phyloP scores from a whole-genome alignment of 805 yeast genomes.

The Pichia nanzhaoensis region DNA sequence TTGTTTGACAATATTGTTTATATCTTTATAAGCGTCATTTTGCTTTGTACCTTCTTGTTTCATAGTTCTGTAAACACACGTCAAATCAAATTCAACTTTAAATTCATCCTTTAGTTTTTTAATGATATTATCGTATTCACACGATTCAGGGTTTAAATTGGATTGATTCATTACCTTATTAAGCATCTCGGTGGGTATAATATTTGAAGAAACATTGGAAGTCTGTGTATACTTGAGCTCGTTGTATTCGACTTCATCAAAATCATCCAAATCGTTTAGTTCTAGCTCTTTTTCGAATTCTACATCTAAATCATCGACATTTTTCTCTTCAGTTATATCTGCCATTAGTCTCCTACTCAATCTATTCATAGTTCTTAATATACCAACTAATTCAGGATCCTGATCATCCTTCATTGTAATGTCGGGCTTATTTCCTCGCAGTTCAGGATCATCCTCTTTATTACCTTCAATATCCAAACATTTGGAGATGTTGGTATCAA shows the following conservation, averaged over 20 bases:
- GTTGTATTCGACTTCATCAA: constrained; percentile 43
- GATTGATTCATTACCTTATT: constrained; percentile 20
- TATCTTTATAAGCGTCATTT: constrained; percentile 38
- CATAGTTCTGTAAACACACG: constrained; percentile 21
- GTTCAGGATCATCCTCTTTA: constrained; percentile 69
- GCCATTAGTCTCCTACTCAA: constrained; percentile 75
- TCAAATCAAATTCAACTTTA: constrained; percentile 20
- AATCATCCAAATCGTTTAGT: constrained; percentile 46
- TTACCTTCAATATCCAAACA: constrained; percentile 78
- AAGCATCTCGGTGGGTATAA: constrained; percentile 21
- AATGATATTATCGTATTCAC: constrained; percentile 24
- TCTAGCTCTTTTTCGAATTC: constrained; percentile 41
- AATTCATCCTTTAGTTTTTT: constrained; percentile 19
- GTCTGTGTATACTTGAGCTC: constrained; percentile 34
- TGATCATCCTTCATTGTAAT: constrained; percentile 72
- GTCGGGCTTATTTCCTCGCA: constrained; percentile 77
- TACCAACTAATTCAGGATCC: constrained; percentile 62
- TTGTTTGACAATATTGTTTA: constrained; percentile 41
- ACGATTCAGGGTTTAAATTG: constrained; percentile 22
- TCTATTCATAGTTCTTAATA: constrained; percentile 83
- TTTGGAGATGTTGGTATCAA: constrained; percentile 48
- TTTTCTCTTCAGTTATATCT: constrained; percentile 40
- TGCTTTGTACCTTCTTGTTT: constrained; percentile 27
- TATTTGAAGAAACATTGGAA: constrained; percentile 23
- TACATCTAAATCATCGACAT: constrained; percentile 29